Evolutionary conservation across 257 asterid genomes (phyloP), one percentile per base, ranked within the genome.

Genomic region (Nicotiana attenuata): DNA sequence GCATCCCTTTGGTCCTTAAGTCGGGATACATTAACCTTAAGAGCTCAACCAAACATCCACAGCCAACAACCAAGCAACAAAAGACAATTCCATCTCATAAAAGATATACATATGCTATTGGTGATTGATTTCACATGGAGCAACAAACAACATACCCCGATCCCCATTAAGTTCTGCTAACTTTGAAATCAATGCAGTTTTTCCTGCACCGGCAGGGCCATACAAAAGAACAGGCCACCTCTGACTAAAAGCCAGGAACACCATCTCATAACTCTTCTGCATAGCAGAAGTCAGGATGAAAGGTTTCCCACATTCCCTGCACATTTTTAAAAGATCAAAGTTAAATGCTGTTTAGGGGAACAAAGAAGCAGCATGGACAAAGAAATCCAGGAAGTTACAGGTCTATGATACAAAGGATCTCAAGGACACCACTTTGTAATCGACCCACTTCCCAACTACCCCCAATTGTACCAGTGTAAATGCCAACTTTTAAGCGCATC

Each of bases 161-260:
- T 88, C 89, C 69, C 96, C 91, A 85, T 85, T 81, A 82, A 65
- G 85, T 65, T 85, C 86, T 35, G 97, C 97, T 89, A 94, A 89
- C 82, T 87, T 89, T 82, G 88, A 78, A 84, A 94, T 84, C 55
- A 93, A 87, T 57, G 98, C 92, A 81, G 98, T 92, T 89, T 96
- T 96, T 83, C 99, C 99, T 77, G 91, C 78, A 84, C 99, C 98
- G 76, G 98, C 89, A 41, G 98, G 98, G 69, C 99, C 98, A 83
- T 91, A 91, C 53, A 96, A 92, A 87, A 96, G 98, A 86, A 96
- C 96, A 65, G 99, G 98, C 97, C 98, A 93, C 82, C 97, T 90
- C 86, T 96, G 97, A 88, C 90, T 93, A 87, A 94, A 90, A 59
- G 98, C 98, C 83, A 93, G 82, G 56, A 87, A 84, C 77, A 92